Percentiles rank a stretch among this genome's conserved stretches.
Conservation (phyloP, 2,329 filamentous ascomycete genomes). For the Thielaviopsis euricoi region DNA sequence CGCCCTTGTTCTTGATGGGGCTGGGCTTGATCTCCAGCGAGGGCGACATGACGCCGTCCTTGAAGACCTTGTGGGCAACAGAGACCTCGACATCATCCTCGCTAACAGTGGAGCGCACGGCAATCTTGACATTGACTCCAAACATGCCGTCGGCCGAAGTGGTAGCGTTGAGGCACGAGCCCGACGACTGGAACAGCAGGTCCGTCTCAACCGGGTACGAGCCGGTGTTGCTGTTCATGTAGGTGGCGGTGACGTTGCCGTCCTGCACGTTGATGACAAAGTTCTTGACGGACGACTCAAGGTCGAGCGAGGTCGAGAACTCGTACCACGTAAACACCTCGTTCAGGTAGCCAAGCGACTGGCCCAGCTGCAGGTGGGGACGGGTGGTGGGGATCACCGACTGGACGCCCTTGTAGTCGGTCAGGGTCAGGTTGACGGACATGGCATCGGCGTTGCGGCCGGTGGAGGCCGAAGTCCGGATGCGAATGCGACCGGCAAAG, state of each 20-base stretch:
- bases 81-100: neutral
- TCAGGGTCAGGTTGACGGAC: slow-evolving; percentile 14
- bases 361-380: slow-evolving; percentile 11
- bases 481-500: slow-evolving; percentile 17
- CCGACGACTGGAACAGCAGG: slow-evolving; percentile 15
- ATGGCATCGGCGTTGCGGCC: slow-evolving; percentile 15
- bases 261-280: slow-evolving; percentile 18
- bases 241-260: slow-evolving; percentile 14
- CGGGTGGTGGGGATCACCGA: neutral
- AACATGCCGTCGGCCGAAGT: neutral
- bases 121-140: neutral
- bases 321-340: slow-evolving; percentile 19
- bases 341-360: slow-evolving; percentile 14
- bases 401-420: slow-evolving; percentile 13
- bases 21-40: neutral
- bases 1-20: neutral
- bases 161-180: slow-evolving; percentile 15
- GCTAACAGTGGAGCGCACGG: slow-evolving; percentile 1
- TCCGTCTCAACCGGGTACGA: slow-evolving; percentile 18
- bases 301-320: slow-evolving; percentile 16
- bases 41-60: neutral
- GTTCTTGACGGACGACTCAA: slow-evolving; percentile 17
- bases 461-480: slow-evolving; percentile 12
- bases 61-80: slow-evolving; percentile 1
- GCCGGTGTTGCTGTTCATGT: slow-evolving; percentile 16